These are phyloP conservation scores for Colletotrichum chlorophyti DNA, from an alignment of 2,329 filamentous ascomycete species.

Conservation along the genomic window DNA sequence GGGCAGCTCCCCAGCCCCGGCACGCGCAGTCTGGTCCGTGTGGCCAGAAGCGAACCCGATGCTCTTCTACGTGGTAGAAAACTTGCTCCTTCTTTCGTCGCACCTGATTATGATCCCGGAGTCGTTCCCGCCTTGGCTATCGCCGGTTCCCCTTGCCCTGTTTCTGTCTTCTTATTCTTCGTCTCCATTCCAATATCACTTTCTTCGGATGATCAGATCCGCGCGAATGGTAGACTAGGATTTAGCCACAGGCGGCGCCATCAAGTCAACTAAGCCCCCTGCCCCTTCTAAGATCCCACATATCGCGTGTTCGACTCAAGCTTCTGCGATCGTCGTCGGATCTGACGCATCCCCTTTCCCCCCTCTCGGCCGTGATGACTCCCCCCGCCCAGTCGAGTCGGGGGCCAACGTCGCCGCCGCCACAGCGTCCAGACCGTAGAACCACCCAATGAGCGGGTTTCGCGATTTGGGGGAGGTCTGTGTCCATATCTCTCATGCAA, in stretches of 20 bases:
- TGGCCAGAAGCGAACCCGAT: not conserved
- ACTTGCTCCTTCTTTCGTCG: not conserved
- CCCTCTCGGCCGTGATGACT: not conserved
- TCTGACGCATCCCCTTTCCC: not conserved
- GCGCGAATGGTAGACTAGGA: not conserved
- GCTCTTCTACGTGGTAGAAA: slow-evolving; percentile 4
- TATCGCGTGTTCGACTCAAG: not conserved
- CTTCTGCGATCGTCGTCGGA: not conserved
- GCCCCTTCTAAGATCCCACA: too few relatives aligned
- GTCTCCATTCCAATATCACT: slow-evolving; percentile 6
- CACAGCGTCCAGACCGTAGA: slow-evolving; percentile 2
- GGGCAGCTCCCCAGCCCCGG: not conserved
- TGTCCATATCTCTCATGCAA: slow-evolving; percentile 18
- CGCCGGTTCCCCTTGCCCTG: slow-evolving; percentile 4
- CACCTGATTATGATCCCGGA: slow-evolving; percentile 6
- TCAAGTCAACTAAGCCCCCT: too few relatives aligned
- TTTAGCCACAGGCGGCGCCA: not conserved
- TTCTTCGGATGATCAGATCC: slow-evolving; percentile 21
- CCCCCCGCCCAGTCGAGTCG: too few relatives aligned
- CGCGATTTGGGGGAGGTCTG: slow-evolving; percentile 10
- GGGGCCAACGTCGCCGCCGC: not conserved
- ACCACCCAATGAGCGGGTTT: slow-evolving; percentile 16
- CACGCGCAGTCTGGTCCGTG: too few relatives aligned
- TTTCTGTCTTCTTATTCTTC: not conserved
- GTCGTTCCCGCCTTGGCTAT: slow-evolving; percentile 16